Percentiles rank a stretch among this genome's conserved stretches.
Evolutionary conservation across 257 asterid genomes (phyloP).

Genomic region (Nicotiana attenuata): DNA sequence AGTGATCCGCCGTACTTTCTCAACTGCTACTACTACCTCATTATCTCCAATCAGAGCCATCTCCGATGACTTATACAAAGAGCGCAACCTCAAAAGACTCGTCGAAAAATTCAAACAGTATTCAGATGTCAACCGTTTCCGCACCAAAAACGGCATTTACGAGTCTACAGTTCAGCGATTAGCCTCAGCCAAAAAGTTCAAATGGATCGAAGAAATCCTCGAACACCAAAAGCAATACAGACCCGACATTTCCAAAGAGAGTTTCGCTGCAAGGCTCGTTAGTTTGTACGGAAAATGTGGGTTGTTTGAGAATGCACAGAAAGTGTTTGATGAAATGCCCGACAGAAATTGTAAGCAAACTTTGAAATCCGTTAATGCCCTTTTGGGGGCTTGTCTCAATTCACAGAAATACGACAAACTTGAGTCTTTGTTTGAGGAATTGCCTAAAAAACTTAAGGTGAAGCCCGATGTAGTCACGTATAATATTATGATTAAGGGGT

Average conservation of each 20-base stretch:
- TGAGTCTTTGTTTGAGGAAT: slow-evolving; percentile 26
- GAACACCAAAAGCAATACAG: slow-evolving; percentile 37
- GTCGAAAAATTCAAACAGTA: slow-evolving; percentile 36
- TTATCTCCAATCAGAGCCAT: slow-evolving; percentile 12
- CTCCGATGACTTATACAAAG: slow-evolving; percentile 26
- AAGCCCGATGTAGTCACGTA: slow-evolving; percentile 33
- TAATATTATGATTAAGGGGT: slow-evolving; percentile 37
- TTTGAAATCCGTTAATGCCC: slow-evolving; percentile 39
- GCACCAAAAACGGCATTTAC: slow-evolving; percentile 33
- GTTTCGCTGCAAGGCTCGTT: slow-evolving; percentile 28
- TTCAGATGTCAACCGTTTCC: slow-evolving; percentile 31
- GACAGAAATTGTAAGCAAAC: slow-evolving; percentile 27
- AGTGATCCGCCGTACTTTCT: slow-evolving; percentile 24
- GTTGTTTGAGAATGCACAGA: slow-evolving; percentile 34
- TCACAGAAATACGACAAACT: slow-evolving; percentile 24
- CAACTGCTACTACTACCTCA: slow-evolving; percentile 10
- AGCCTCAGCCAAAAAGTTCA: slow-evolving; percentile 32
- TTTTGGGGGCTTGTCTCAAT: slow-evolving; percentile 36
- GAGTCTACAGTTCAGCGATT: slow-evolving; percentile 37
- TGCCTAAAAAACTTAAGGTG: slow-evolving; percentile 23
- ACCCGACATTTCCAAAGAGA: slow-evolving; percentile 33
- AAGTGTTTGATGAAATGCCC: slow-evolving; percentile 48
- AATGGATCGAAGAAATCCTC: slow-evolving; percentile 36
- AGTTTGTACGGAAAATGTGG: slow-evolving; percentile 32
- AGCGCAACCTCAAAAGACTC: slow-evolving; percentile 28